Base-by-base conservation (phyloP, 257 asterid genomes). In the Nicotiana undulata region DNA sequence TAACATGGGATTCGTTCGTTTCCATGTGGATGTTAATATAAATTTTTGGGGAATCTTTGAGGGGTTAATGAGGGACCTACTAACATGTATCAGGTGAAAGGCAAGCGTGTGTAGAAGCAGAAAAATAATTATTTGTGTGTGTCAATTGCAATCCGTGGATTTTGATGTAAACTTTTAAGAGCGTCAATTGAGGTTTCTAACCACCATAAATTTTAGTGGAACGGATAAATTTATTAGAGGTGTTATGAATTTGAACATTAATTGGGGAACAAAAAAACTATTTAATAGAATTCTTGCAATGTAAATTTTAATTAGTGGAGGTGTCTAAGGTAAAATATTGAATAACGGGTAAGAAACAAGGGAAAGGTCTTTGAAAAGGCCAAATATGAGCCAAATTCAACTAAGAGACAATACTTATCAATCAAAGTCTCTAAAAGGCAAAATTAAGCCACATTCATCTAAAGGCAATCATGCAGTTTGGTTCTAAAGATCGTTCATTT, bases 81-180 rank as follows among this genome's bases (percentile, higher is more conserved):
- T 89, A 89, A 92, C 93, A 87, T 88, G 97, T 90, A 86, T 67
- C 87, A 79, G 70, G 88, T 65, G 67, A 32, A 31, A 31, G 64
- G 16, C 72, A 82, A 46, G 64, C 81, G 76, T 55, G 77, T 13
- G 77, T 51, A 9, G 61, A 49, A 24, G 61, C 78, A 13, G 24
- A 74, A 74, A 74, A 74, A 74, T 74, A 74, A 3, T 32, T 64
- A 64, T 32, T 31, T 66, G 52, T 66, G 26, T 65, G 75, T 66
- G 10, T 65, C 22, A 59, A 32, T 18, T 66, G 13, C 9, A 66
- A 66, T 65, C 2, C 8, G 51, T 18, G 52, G 52, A 32, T 18
- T 40, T 64, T 64, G 46, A 29, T 29, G 22, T 64, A 34, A 34
- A 34, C 8, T 37, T 1, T 7, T 34, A 34, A 34, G 40, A 34